phyloP scores from a whole-genome alignment of 2,329 filamentous ascomycete species.

The Aciculosporium take region DNA sequence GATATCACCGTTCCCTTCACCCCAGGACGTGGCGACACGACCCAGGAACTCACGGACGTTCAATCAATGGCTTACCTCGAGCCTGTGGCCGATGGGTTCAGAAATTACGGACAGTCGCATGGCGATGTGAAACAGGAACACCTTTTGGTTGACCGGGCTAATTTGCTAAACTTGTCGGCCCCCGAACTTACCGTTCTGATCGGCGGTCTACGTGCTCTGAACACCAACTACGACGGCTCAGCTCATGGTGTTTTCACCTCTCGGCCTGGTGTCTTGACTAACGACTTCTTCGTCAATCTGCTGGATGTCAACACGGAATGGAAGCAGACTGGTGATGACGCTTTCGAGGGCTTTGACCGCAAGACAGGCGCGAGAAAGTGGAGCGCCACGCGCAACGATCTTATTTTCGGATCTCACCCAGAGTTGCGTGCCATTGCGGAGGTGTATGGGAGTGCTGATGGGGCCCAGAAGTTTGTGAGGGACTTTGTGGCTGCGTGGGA shows the following conservation, averaged over 20 bases:
- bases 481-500: constrained; percentile 60
- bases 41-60: constrained; percentile 57
- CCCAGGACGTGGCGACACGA: constrained; percentile 57
- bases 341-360: constrained; percentile 50
- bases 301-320: constrained; percentile 53
- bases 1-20: constrained; percentile 53
- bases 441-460: constrained; percentile 50
- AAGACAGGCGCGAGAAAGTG: constrained; percentile 53
- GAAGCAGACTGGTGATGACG: constrained; percentile 35
- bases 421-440: constrained; percentile 59
- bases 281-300: constrained; percentile 73
- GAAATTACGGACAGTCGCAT: constrained; percentile 57
- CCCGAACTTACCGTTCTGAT: constrained; percentile 59
- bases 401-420: constrained; percentile 60
- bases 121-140: constrained; percentile 50
- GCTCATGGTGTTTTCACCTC: constrained; percentile 53
- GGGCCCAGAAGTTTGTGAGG: constrained; percentile 48
- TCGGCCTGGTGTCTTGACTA: constrained; percentile 53
- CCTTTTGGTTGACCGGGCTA: constrained; percentile 55
- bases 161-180: constrained; percentile 54
- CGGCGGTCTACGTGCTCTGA: constrained; percentile 56
- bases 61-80: constrained; percentile 51
- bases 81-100: constrained; percentile 62
- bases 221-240: constrained; percentile 58
- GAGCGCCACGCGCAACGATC: constrained; percentile 53